Evolutionary conservation across 495 filamentous ascomycete species (phyloP).

Genomic region (Penicillium herquei): DNA sequence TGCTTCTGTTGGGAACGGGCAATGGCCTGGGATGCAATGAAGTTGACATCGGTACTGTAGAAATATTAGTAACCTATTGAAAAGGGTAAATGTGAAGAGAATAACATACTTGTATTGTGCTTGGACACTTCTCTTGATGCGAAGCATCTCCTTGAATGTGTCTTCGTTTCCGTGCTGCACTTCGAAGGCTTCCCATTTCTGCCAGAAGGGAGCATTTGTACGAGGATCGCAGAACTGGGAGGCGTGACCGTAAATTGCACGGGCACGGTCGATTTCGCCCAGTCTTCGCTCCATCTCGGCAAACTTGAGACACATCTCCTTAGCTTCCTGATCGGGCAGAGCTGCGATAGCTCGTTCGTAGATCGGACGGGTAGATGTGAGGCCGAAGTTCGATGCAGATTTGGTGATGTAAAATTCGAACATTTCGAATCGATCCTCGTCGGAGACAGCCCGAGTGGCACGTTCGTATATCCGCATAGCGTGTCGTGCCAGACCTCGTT

Average conservation of each 20-base stretch:
- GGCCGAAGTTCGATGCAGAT: conserved; percentile 94
- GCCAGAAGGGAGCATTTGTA: conserved; percentile 86
- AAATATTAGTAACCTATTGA: conserved; percentile 14
- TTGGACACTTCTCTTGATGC: conserved; percentile 95
- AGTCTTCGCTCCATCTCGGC: conserved; percentile 97
- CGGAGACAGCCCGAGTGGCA: conserved; percentile 90
- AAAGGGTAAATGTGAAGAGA: neutral
- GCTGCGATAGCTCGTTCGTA: conserved; percentile 94
- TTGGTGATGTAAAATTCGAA: conserved; percentile 99
- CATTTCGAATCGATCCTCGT: conserved; percentile 95
- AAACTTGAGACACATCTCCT: conserved; percentile 98
- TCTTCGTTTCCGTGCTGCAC: conserved; percentile 98
- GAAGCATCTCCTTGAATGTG: conserved; percentile 98
- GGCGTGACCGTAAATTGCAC: conserved; percentile 93
- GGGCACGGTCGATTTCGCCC: conserved; percentile 92
- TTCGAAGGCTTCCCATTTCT: conserved; percentile 96
- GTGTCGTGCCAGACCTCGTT: conserved; percentile 90
- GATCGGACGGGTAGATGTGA: conserved; percentile 93
- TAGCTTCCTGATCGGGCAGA: conserved; percentile 88
- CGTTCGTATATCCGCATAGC: conserved; percentile 99
- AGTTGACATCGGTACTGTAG: conserved; percentile 86
- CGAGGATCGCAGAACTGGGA: conserved; percentile 97
- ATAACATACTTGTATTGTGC: conserved; percentile 84
- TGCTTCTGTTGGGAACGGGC: conserved; percentile 70
- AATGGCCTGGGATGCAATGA: conserved; percentile 94